phyloP scores from a whole-genome alignment of 257 asterid species.

The Eucommia ulmoides region DNA sequence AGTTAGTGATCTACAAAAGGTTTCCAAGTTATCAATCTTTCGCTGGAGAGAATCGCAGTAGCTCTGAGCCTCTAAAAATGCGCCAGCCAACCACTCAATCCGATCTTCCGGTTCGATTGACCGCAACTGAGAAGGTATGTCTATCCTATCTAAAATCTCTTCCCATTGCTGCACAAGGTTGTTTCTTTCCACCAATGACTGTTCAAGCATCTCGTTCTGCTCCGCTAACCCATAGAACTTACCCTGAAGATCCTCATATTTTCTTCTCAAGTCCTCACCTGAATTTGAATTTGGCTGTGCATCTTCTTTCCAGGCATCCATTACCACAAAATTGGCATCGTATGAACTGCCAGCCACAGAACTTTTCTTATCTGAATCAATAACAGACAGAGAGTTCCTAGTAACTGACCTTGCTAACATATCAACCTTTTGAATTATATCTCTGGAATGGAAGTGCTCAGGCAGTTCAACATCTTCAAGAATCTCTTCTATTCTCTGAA shows the following conservation, averaged over 20 bases:
- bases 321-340: slow-evolving; percentile 48
- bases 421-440: slow-evolving; percentile 75
- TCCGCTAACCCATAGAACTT: slow-evolving; percentile 89
- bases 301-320: slow-evolving; percentile 60
- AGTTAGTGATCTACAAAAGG: slow-evolving; percentile 37
- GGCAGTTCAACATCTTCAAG: slow-evolving; percentile 94
- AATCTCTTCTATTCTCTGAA: slow-evolving; percentile 94
- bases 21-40: slow-evolving; percentile 56
- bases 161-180: slow-evolving; percentile 87
- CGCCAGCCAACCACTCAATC: slow-evolving; percentile 71
- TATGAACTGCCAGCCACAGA: slow-evolving; percentile 42
- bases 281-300: slow-evolving; percentile 32
- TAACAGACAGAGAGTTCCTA: slow-evolving; percentile 33
- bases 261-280: slow-evolving; percentile 51
- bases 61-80: slow-evolving; percentile 54
- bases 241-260: slow-evolving; percentile 75
- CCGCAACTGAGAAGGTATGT: slow-evolving; percentile 70
- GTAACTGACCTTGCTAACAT: slow-evolving; percentile 79
- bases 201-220: slow-evolving; percentile 99
- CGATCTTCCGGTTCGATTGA: slow-evolving; percentile 78
- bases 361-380: slow-evolving; percentile 67
- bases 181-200: slow-evolving; percentile 85
- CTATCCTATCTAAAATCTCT: slow-evolving; percentile 55
- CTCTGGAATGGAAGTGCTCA: slow-evolving; percentile 75
- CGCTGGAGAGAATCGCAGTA: slow-evolving; percentile 61